Evolutionary conservation across 768 basidiomycete species (phyloP), one percentile per base, ranked within the genome.

Genomic region (Russula lepida): DNA sequence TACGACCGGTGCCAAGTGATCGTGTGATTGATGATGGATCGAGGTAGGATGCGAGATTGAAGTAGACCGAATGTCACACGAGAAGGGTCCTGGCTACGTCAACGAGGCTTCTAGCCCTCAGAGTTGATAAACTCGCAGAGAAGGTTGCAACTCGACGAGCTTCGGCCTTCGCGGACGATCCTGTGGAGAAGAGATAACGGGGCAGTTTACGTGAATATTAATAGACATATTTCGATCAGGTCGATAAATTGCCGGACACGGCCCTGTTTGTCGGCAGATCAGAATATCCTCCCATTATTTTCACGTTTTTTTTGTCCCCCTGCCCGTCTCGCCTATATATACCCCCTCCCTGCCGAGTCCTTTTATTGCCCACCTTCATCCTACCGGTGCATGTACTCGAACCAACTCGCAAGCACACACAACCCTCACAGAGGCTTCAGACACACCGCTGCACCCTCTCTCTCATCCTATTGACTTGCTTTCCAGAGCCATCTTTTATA

Each of bases 351-450:
- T 44, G 12, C 0, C 35, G 12, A n/a, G 1, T 15, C 28, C n/a
- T 28, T 44, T 39, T 50, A 17, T 52, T 21, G 23, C 27, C 43
- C 54, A 15, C 35, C 4, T 8, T 12, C 56, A 41, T 41, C 27
- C 27, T 39, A 21, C 69, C 50, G 56, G 69, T 91, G 88, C 83
- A 94, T 94, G 92, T 95, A 86, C 89, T 91, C 89, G 66, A 94
- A 95, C 89, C 86, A 87, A 74, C 88, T 94, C 68, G 85, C 87
- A 75, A 89, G 87, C 75, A 78, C 84, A 68, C 92, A 95, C 79
- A 95, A 95, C 78, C 80, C 82, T 69, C 82, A 89, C 78, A 81
- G 91, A 84, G 93, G 93, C 79, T 74, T 71, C 70, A 93, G 89
- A 73, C 93, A 95, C 81, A 84, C 87, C 67, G 76, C 77, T 71